Base-by-base conservation (phyloP, 768 basidiomycete species). In the Paxillus ammoniavirescens region DNA sequence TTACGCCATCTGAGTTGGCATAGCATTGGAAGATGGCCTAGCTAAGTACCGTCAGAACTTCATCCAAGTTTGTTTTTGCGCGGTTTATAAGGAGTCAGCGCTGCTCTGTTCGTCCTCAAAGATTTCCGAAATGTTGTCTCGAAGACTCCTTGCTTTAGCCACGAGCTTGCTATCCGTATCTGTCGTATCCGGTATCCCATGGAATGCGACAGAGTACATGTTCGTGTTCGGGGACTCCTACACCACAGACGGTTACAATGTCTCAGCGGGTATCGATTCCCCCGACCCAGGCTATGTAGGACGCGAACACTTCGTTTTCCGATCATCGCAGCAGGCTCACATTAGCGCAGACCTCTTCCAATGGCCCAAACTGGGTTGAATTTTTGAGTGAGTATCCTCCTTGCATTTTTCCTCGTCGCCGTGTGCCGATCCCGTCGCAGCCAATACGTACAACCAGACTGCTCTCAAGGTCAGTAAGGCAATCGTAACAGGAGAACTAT, bases 201-300 rank as follows among this genome's bases (percentile, higher is more conserved):
- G 83, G 83, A 73, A 71, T 12, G 71, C 72, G 13, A 84, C 79
- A 5, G 67, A 82, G 57, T 83, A 76, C 61, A 59, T 85, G 47
- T 81, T 86, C 57, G 73, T 78, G 2, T 86, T 86, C 58, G 84
- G 84, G 9, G 84, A 86, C 59, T 85, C 82, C 1, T 86, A 86
- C 64, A 82, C 81, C 1, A 70, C 80, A 4, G 76, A 79, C 50
- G 82, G 83, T 8, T 86, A 76, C 62, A 83, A 84, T 57, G 73
- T 84, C 48, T 80, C 82, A 15, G 76, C 75, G 8, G 82, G 83
- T 7, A 67, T 83, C 13, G 58, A 80, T 55, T 81, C 82, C 0
- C 72, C 77, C 6, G 72, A 70, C 40, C 82, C 83, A 13, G 76
- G 77, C 41, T 76, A 72, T 55, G 82, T 83, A 63, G 78, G 66